phyloP scores from a whole-genome alignment of 371 early-diverging fungal genomes.

The Mucor ambiguus region DNA sequence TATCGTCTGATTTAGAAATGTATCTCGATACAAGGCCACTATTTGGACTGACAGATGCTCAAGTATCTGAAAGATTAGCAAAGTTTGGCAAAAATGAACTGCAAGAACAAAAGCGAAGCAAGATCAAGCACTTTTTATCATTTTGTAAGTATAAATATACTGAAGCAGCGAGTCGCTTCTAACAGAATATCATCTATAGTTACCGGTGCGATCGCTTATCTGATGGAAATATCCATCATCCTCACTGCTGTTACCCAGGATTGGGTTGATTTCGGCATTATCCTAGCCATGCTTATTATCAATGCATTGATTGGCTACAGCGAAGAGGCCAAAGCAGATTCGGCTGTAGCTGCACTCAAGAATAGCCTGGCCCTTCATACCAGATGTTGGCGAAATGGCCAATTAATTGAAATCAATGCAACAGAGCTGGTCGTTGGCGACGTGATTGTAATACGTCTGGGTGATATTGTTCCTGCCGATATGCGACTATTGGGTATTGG shows the following conservation, averaged over 20 bases:
- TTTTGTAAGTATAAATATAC: constrained; percentile 59
- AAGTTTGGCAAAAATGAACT: constrained; percentile 78
- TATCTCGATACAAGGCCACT: constrained; percentile 71
- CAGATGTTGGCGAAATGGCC: constrained; percentile 77
- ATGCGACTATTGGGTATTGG: constrained; percentile 82
- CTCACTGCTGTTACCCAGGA: constrained; percentile 72
- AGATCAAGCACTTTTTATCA: constrained; percentile 83
- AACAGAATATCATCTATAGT: constrained; percentile 28
- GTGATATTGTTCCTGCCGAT: constrained; percentile 96
- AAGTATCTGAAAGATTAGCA: constrained; percentile 61
- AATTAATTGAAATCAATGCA: constrained; percentile 78
- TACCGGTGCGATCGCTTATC: constrained; percentile 85
- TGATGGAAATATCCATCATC: constrained; percentile 83
- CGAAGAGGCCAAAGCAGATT: constrained; percentile 90
- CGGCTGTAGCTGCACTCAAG: constrained; percentile 88
- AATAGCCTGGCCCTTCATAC: constrained; percentile 85
- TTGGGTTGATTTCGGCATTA: constrained; percentile 88
- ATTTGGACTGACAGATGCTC: constrained; percentile 60
- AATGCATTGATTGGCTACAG: constrained; percentile 90
- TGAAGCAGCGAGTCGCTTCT: background rate
- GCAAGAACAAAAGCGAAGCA: constrained; percentile 81
- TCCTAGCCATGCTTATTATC: constrained; percentile 77
- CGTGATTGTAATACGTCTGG: constrained; percentile 84
- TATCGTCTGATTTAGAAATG: constrained; percentile 71
- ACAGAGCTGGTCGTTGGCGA: constrained; percentile 85